Evolutionary conservation across 2,329 filamentous ascomycete genomes (phyloP).

Genomic region (Epichloe bromicola): DNA sequence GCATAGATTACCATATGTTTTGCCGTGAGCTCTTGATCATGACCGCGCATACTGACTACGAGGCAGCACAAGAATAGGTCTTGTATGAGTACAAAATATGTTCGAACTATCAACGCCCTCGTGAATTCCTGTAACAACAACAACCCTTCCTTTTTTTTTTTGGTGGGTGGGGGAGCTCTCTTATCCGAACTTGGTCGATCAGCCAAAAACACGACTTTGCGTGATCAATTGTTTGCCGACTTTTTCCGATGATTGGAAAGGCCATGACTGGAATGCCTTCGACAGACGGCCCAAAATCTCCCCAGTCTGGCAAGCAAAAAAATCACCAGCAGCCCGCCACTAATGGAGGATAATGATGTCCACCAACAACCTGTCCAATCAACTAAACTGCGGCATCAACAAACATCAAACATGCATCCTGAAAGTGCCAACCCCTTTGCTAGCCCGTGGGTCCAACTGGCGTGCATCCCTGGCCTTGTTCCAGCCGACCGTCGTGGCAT

Average conservation of each 20-base stretch:
- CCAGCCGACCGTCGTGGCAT: constrained; percentile 25
- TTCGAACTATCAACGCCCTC: not conserved
- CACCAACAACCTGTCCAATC: not conserved
- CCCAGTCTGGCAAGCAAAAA: too few relatives aligned
- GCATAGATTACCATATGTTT: constrained; percentile 4
- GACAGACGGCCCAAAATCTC: too few relatives aligned
- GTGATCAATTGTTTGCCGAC: too few relatives aligned
- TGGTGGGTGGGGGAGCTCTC: too few relatives aligned
- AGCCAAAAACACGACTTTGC: too few relatives aligned
- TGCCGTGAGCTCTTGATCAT: constrained; percentile 13
- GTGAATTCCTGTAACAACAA: too few relatives aligned
- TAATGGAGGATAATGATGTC: not conserved
- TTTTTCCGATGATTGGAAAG: too few relatives aligned
- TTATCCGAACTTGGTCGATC: too few relatives aligned
- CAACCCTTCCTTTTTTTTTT: too few relatives aligned
- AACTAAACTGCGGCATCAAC: not conserved
- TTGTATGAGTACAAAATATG: constrained; percentile 14
- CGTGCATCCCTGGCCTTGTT: constrained; percentile 16
- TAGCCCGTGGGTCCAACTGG: constrained; percentile 7
- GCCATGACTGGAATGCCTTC: too few relatives aligned
- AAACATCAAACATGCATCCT: constrained; percentile 7
- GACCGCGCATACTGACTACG: constrained; percentile 9
- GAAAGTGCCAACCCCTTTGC: constrained; percentile 15
- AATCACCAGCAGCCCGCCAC: too few relatives aligned
- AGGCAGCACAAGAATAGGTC: constrained; percentile 13